phyloP scores from a whole-genome alignment of 371 early-diverging fungal species.

The Batkoa obscura region DNA sequence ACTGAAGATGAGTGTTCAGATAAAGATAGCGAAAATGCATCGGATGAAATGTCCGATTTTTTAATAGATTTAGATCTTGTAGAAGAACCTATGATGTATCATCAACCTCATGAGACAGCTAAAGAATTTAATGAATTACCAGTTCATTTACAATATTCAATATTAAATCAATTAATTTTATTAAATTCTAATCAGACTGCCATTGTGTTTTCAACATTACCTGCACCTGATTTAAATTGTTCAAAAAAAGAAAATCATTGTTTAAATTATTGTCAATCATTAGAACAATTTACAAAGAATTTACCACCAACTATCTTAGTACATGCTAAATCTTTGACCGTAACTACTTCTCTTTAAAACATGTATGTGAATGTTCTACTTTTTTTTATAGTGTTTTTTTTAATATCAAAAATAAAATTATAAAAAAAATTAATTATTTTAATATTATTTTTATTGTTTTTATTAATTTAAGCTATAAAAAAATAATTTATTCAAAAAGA shows the following conservation, averaged over 20 bases:
- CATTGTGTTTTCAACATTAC: slow-evolving; percentile 29
- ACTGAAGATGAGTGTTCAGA: neutral
- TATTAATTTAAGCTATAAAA: too few relatives aligned
- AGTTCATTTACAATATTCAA: slow-evolving; percentile 20
- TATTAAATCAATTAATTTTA: slow-evolving; percentile 33
- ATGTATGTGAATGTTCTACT: too few relatives aligned
- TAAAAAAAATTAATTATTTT: too few relatives aligned
- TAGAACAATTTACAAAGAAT: slow-evolving; percentile 21
- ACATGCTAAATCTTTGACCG: slow-evolving; percentile 31
- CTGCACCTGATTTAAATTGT: slow-evolving; percentile 28
- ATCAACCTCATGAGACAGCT: neutral
- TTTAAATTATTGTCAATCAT: slow-evolving; percentile 18
- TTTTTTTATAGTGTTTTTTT: too few relatives aligned
- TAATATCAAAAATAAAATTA: too few relatives aligned
- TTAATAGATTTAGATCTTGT: neutral
- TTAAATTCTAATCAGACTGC: slow-evolving; percentile 19
- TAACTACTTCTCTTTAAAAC: slow-evolving; percentile 27
- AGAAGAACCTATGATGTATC: neutral
- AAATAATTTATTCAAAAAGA: too few relatives aligned
- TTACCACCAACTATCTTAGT: slow-evolving; percentile 30
- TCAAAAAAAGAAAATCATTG: slow-evolving; percentile 15
- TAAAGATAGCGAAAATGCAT: neutral
- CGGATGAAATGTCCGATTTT: neutral
- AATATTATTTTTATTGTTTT: too few relatives aligned
- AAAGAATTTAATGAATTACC: slow-evolving; percentile 28